phyloP scores from a whole-genome alignment of 1,139 yeast species.

The Saccharomyces pastorianus region DNA sequence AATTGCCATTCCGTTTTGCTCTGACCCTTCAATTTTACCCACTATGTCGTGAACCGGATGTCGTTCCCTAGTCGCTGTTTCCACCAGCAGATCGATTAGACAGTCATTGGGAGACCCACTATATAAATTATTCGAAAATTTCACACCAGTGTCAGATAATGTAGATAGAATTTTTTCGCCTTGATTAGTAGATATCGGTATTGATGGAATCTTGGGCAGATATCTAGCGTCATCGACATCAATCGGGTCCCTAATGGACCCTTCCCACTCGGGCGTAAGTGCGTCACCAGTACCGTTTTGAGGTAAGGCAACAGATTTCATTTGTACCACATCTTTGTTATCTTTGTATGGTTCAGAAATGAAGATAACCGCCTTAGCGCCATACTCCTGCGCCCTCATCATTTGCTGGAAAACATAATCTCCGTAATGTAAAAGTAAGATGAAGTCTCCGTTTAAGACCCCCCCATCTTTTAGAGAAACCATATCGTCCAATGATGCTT shows the following conservation, averaged over 20 bases:
- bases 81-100: conserved; percentile 36
- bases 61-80: conserved; percentile 43
- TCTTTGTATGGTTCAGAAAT: conserved; percentile 25
- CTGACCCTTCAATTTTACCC: conserved; percentile 73
- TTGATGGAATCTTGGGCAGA: conserved; percentile 64
- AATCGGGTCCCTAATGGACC: conserved; percentile 29
- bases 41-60: conserved; percentile 75
- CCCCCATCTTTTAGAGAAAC: conserved; percentile 36
- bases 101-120: conserved; percentile 32
- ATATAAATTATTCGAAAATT: conserved; percentile 32
- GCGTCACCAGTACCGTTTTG: conserved; percentile 72
- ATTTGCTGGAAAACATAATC: conserved; percentile 46
- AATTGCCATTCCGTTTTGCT: conserved; percentile 66
- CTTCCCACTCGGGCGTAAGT: conserved; percentile 66
- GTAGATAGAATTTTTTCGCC: conserved; percentile 44
- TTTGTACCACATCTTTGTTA: conserved; percentile 45
- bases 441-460: conserved; percentile 35
- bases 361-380: conserved; percentile 51
- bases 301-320: conserved; percentile 57
- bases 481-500: conserved; percentile 56
- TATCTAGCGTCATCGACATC: conserved; percentile 42
- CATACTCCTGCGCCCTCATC: conserved; percentile 42
- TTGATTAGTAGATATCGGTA: conserved; percentile 70
- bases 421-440: conserved; percentile 60
- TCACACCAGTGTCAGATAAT: conserved; percentile 32